Evolutionary conservation across 2,329 filamentous ascomycete species (phyloP).

Genomic region (Hirsutella thompsonii): DNA sequence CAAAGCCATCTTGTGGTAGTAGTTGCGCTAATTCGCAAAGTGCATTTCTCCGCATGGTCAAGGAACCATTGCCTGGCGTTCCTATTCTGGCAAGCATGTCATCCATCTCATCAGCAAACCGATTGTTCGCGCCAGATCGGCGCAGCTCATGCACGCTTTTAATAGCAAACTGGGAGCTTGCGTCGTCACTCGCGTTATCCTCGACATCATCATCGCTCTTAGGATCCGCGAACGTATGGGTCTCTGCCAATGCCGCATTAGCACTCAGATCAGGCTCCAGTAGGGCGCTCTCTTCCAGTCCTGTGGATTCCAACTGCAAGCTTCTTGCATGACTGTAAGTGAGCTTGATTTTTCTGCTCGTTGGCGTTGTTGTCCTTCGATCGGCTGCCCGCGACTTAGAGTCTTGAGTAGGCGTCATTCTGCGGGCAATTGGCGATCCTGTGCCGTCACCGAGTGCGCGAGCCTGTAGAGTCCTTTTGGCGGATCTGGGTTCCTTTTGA

Average conservation of each 20-base stretch:
- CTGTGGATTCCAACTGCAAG: conserved; percentile 14
- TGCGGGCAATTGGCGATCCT: background rate
- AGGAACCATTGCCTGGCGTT: conserved; percentile 28
- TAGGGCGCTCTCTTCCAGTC: conserved; percentile 10
- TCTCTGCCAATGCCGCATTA: conserved; percentile 11
- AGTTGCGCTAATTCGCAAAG: conserved; percentile 47
- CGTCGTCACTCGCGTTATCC: conserved; percentile 23
- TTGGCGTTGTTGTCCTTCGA: conserved; percentile 12
- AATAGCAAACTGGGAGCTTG: conserved; percentile 35
- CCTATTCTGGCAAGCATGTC: conserved; percentile 51
- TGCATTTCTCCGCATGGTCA: conserved; percentile 42
- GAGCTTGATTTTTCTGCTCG: conserved; percentile 18
- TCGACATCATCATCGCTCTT: conserved; percentile 11
- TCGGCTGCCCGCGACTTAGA: conserved; percentile 11
- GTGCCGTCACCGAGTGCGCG: background rate
- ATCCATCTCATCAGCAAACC: conserved; percentile 52
- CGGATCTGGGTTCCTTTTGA: conserved; percentile 1
- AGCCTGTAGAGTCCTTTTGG: background rate
- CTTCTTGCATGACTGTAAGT: conserved; percentile 22
- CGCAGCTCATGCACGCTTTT: conserved; percentile 53
- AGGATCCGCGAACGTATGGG: conserved; percentile 10
- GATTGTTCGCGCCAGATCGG: conserved; percentile 52
- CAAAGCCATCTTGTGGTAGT: conserved; percentile 48
- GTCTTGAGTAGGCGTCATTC: conserved; percentile 1
- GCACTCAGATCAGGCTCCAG: conserved; percentile 3